Percentiles rank a stretch among this genome's conserved stretches.
Conservation (phyloP, 129 eudicot genomes). For the Mikania micrantha region DNA sequence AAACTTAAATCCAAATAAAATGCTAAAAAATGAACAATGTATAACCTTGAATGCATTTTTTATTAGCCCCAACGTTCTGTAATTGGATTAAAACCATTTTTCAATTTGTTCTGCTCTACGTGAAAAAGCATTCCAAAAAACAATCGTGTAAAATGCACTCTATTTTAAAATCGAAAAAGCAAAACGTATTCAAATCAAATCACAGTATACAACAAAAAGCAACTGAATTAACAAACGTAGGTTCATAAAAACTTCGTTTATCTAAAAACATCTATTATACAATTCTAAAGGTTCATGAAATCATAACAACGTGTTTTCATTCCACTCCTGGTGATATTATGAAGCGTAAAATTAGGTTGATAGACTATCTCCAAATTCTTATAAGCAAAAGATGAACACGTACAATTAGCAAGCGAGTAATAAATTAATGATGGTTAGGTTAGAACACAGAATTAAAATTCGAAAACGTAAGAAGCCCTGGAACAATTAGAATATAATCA, state of each 20-base stretch:
- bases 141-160: not conserved
- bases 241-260: not conserved
- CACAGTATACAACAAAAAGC: not conserved
- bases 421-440: not conserved
- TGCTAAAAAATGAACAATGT: not conserved
- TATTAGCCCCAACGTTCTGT: not conserved
- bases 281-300: not conserved
- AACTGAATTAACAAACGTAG: not conserved
- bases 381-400: not conserved
- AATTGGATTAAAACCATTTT: not conserved
- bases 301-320: not conserved
- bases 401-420: not conserved
- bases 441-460: not conserved
- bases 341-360: not conserved
- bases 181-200: not conserved
- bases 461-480: constrained; percentile 10
- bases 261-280: not conserved
- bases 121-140: not conserved
- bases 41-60: not conserved
- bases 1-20: not conserved
- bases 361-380: not conserved
- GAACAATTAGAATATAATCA: not conserved
- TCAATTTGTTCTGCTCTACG: not conserved
- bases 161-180: not conserved
- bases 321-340: not conserved